These are phyloP conservation scores for Talaromyces funiculosus DNA, from an alignment of 2,329 filamentous ascomycete species.

Conservation along the genomic window DNA sequence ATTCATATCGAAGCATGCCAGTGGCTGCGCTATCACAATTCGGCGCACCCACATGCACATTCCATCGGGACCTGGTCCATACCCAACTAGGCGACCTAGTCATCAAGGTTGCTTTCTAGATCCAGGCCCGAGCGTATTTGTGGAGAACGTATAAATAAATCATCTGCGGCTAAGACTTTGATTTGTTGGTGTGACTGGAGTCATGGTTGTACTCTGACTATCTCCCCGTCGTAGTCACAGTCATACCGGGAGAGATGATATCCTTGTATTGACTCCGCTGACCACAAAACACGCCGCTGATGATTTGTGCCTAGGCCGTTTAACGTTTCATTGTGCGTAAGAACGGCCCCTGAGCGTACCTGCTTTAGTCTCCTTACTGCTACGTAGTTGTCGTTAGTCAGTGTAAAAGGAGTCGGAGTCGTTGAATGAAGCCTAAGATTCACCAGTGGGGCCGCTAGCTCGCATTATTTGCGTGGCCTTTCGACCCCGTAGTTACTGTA, in stretches of 20 bases:
- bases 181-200: neutral
- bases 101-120: constrained; percentile 3
- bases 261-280: neutral
- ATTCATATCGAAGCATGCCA: neutral
- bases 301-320: neutral
- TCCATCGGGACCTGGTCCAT: neutral
- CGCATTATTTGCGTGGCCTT: neutral
- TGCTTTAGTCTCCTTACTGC: neutral
- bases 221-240: neutral
- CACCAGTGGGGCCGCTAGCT: neutral
- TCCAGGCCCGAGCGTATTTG: neutral
- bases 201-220: neutral
- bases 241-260: neutral
- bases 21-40: neutral
- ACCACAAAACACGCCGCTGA: neutral
- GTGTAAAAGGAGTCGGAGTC: neutral
- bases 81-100: neutral
- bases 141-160: neutral
- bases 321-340: constrained; percentile 4
- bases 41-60: neutral
- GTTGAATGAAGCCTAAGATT: neutral
- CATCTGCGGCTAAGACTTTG: neutral
- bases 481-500: too few relatives aligned
- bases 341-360: neutral
- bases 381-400: too few relatives aligned